Conservation (phyloP, 805 yeast species). For the Schwanniomyces polymorphus region DNA sequence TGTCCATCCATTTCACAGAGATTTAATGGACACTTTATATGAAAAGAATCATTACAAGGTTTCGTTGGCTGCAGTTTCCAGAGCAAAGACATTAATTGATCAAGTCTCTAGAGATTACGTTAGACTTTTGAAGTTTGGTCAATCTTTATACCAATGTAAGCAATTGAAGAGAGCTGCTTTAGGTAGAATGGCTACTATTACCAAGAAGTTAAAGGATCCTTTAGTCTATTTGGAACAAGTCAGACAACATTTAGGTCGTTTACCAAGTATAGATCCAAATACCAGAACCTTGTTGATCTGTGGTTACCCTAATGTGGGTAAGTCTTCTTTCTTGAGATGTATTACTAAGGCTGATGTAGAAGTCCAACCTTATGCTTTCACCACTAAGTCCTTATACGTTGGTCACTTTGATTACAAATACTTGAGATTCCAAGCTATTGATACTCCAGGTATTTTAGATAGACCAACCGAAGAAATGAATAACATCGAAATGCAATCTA, state of each 20-base stretch:
- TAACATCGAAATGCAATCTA: constrained; percentile 99
- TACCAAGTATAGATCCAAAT: constrained; percentile 97
- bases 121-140: constrained; percentile 93
- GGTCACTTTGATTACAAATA: constrained; percentile 99
- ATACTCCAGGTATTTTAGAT: constrained; percentile 98
- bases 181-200: constrained; percentile 99
- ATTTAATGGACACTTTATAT: constrained; percentile 94
- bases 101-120: constrained; percentile 95
- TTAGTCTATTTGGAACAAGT: constrained; percentile 94
- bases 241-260: constrained; percentile 97
- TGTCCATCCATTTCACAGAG: constrained; percentile 98
- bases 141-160: constrained; percentile 96
- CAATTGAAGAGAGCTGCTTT: constrained; percentile 97
- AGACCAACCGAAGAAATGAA: constrained; percentile 99
- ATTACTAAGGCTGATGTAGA: constrained; percentile 98
- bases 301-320: constrained; percentile 99
- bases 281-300: constrained; percentile 96
- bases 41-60: constrained; percentile 98
- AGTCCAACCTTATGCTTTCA: constrained; percentile 99
- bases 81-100: constrained; percentile 92
- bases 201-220: constrained; percentile 93
- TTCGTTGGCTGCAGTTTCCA: constrained; percentile 89
- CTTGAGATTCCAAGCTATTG: constrained; percentile 96
- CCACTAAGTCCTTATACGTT: constrained; percentile 94
- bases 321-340: constrained; percentile 88